A percentile compares a stretch with the other conserved stretches of the same genome.
Conservation (phyloP, 306 rosid species). For the Gillenia trifoliata region DNA sequence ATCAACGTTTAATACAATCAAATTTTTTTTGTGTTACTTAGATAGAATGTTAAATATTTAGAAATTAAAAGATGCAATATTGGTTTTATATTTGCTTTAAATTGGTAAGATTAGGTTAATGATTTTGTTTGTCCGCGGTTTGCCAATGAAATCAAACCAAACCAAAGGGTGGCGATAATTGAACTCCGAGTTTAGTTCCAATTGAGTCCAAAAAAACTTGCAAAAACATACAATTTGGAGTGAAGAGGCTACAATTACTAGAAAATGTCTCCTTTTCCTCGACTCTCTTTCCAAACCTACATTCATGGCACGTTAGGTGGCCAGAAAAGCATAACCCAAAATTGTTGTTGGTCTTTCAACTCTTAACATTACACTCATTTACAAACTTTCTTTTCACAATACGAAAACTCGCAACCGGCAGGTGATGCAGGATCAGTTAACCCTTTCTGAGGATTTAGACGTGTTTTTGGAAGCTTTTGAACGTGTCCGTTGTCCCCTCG, state of each 20-base stretch:
- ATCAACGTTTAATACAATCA: no score
- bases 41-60: no score
- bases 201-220: not conserved
- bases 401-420: constrained; percentile 15
- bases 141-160: not conserved
- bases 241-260: not conserved
- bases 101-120: not conserved
- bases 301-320: not conserved
- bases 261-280: not conserved
- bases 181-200: no score
- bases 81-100: no score
- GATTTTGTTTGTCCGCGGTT: not conserved
- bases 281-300: not conserved
- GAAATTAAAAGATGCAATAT: not conserved
- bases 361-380: constrained; percentile 30
- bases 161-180: not conserved
- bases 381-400: constrained; percentile 30
- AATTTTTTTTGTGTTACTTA: no score
- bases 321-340: constrained; percentile 1
- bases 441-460: constrained; percentile 22
- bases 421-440: constrained; percentile 9
- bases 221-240: not conserved
- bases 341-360: constrained; percentile 18
- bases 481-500: constrained; percentile 73
- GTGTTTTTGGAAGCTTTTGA: constrained; percentile 55